Evolutionary conservation across 371 early-diverging fungal species (phyloP), one percentile per base, ranked within the genome.

Genomic region (Thermomucor indicae-seudaticae): DNA sequence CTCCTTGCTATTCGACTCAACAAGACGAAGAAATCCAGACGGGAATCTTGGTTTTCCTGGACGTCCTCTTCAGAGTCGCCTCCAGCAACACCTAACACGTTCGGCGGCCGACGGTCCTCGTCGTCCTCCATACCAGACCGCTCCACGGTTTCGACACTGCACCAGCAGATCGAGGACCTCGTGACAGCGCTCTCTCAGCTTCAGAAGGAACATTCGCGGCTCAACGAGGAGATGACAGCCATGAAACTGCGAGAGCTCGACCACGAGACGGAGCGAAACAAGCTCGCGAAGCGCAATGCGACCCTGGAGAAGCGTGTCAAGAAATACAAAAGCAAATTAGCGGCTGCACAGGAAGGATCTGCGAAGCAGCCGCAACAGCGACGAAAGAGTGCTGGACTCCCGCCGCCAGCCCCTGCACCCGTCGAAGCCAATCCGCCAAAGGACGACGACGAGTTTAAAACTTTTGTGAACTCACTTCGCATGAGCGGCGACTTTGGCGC

Each of bases 91-190:
- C 8, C 39, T 35, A 24, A 23, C 12, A 22, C 20, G 20, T 22
- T 25, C 19, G 22, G 7, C 16, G 29, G 22, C 10, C 43, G 34
- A 38, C 51, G 31, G 29, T 39, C 22, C 45, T 48, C 12, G 22
- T 49, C 6, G 31, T 28, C 31, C 12, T 49, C 38, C 47, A 42
- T 48, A 48, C 24, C 23, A 27, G 22, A 40, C 35, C 42, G 38
- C 43, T 16, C 32, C 51, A 28, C 35, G 24, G 47, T 51, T 1
- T 49, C 64, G 6, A 4, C 49, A 1, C 47, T 80, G 22, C 65
- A 75, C 40, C 74, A 78, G 32, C 82, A 82, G 37, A 70, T 80
- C 24, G 76, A 79, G 40, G 80, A 80, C 55, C 50, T 80, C 12
- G 69, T 71, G 16, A 65, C 62, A n/a, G 75, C 79, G 7, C 48